These are phyloP conservation scores for Kwoniella sp. DNA, from an alignment of 768 basidiomycete genomes.

Conservation along the genomic window DNA sequence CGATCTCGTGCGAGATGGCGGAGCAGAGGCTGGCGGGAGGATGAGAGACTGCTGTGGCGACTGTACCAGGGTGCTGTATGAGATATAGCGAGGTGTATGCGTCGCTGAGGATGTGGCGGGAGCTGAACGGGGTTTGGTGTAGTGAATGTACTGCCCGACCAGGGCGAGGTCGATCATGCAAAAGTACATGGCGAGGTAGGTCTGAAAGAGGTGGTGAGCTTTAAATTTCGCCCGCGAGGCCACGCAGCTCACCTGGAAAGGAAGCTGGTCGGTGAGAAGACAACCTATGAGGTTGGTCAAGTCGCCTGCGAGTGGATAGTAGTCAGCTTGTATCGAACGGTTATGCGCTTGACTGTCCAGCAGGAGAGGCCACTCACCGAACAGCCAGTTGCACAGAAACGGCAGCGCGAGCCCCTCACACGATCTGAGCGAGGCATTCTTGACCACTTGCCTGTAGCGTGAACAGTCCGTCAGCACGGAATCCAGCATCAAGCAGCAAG, in stretches of 20 bases:
- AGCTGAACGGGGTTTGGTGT: slow-evolving; percentile 44
- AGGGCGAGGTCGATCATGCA: slow-evolving; percentile 73
- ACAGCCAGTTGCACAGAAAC: slow-evolving; percentile 87
- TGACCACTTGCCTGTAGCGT: slow-evolving; percentile 60
- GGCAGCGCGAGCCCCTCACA: slow-evolving; percentile 88
- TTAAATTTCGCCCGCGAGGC: not conserved
- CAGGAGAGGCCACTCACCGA: slow-evolving; percentile 58
- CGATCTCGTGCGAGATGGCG: slow-evolving; percentile 3
- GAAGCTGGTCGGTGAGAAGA: slow-evolving; percentile 83
- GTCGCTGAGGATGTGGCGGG: not conserved
- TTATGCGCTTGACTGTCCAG: not conserved
- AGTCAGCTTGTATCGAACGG: not conserved
- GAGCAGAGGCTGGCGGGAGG: slow-evolving; percentile 19
- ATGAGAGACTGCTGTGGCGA: slow-evolving; percentile 30
- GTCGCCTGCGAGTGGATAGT: slow-evolving; percentile 61
- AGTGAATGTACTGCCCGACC: slow-evolving; percentile 77
- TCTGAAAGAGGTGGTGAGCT: slow-evolving; percentile 54
- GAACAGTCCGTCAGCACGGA: not conserved
- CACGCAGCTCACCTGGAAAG: slow-evolving; percentile 71
- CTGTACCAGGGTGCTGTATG: slow-evolving; percentile 18
- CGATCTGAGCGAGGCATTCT: slow-evolving; percentile 69
- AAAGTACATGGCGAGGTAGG: slow-evolving; percentile 86
- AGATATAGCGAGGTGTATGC: slow-evolving; percentile 10
- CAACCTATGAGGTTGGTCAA: slow-evolving; percentile 77
- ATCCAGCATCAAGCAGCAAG: not conserved